phyloP scores from a whole-genome alignment of 441 rosid species.

The Erodium texanum region DNA sequence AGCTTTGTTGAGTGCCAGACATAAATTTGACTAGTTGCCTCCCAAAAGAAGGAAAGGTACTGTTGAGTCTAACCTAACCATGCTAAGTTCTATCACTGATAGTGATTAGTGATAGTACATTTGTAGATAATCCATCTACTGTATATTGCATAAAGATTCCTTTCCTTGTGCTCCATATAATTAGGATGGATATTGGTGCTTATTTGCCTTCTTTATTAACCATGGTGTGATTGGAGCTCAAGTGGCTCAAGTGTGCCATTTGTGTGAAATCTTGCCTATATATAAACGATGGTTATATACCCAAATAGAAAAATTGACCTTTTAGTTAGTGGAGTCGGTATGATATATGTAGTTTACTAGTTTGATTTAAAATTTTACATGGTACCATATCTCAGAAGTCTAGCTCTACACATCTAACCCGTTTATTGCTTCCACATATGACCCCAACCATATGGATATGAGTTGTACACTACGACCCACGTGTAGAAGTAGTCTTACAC shows the following conservation, averaged over 20 bases:
- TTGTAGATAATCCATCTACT: not conserved
- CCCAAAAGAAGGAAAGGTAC: not conserved
- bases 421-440: too few species aligned
- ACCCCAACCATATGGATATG: too few species aligned
- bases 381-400: too few species aligned
- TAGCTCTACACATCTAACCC: too few species aligned
- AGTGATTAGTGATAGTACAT: not conserved
- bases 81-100: not conserved
- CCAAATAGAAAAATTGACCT: not conserved
- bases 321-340: not conserved
- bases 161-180: not conserved
- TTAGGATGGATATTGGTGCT: not conserved
- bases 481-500: too few species aligned
- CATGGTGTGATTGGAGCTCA: not conserved
- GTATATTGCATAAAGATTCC: not conserved
- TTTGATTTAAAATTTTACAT: too few species aligned
- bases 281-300: too few species aligned
- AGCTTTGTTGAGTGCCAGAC: not conserved
- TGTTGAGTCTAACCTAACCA: not conserved
- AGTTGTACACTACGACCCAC: too few species aligned
- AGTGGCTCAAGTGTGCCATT: too few species aligned
- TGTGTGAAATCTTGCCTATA: not conserved
- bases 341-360: not conserved
- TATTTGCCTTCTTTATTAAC: not conserved
- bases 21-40: not conserved